Evolutionary conservation across 2,329 filamentous ascomycete genomes (phyloP).

Genomic region (Grosmannia penicillata): DNA sequence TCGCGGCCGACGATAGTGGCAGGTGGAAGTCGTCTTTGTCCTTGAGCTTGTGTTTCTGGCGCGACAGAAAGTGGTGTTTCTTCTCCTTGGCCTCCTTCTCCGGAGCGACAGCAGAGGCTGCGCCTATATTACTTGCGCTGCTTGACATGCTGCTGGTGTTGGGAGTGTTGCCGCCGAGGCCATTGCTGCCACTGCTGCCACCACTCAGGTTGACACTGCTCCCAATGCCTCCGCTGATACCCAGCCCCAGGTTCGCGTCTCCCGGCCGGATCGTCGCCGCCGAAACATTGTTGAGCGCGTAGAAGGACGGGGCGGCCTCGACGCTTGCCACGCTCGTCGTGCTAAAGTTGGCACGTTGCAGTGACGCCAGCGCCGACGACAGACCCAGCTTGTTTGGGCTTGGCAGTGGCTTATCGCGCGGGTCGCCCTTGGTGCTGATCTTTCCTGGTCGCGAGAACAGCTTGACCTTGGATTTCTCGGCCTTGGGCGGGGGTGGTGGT

Average conservation of each 20-base stretch:
- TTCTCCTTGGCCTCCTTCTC: slow-evolving; percentile 54
- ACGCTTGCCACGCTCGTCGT: slow-evolving; percentile 64
- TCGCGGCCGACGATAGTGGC: slow-evolving; percentile 59
- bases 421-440: slow-evolving; percentile 54
- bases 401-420: slow-evolving; percentile 51
- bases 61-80: slow-evolving; percentile 65
- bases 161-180: not conserved
- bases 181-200: not conserved
- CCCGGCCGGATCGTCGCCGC: slow-evolving; percentile 59
- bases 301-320: slow-evolving; percentile 47
- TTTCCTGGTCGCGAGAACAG: slow-evolving; percentile 66
- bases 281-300: slow-evolving; percentile 62
- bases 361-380: slow-evolving; percentile 47
- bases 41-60: slow-evolving; percentile 64
- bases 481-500: slow-evolving; percentile 29
- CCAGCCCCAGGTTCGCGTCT: slow-evolving; percentile 23
- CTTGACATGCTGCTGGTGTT: not conserved
- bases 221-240: not conserved
- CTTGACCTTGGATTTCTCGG: slow-evolving; percentile 67
- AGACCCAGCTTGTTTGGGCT: slow-evolving; percentile 60
- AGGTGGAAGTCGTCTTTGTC: slow-evolving; percentile 59
- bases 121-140: too few species aligned
- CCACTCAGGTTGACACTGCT: not conserved
- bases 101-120: slow-evolving; percentile 17
- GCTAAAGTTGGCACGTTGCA: slow-evolving; percentile 54